Percentiles rank a stretch among this genome's conserved stretches.
phyloP scores from a whole-genome alignment of 441 rosid genomes.

The Gossypium schwendimanii region DNA sequence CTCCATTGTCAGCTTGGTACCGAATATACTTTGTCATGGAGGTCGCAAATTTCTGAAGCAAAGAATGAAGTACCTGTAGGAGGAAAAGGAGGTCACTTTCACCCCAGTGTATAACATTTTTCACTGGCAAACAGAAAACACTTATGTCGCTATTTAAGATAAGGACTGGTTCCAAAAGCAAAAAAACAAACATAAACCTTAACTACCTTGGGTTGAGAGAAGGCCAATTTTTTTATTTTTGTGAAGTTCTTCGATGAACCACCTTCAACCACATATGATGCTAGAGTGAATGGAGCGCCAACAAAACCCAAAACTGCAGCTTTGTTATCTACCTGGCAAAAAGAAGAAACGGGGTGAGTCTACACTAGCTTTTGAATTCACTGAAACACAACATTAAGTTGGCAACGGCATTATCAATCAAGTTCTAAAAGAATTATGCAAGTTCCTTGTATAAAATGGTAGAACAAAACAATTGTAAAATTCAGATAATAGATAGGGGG shows the following conservation, averaged over 20 bases:
- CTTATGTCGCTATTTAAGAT: not conserved
- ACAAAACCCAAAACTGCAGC: conserved; percentile 91
- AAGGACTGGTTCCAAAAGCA: not conserved
- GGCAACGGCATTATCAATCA: not conserved
- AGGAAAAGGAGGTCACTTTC: conserved; percentile 9
- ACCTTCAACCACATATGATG: conserved; percentile 88
- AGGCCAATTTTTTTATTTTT: conserved; percentile 75
- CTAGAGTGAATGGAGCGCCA: conserved; percentile 95
- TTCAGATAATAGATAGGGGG: not conserved
- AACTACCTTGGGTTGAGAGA: conserved; percentile 80
- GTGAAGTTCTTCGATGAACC: conserved; percentile 91
- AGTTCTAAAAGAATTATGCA: not conserved
- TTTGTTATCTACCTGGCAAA: conserved; percentile 58
- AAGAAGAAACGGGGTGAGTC: not conserved
- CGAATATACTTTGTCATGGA: conserved; percentile 81
- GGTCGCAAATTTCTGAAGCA: conserved; percentile 74
- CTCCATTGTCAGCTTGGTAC: conserved; percentile 80
- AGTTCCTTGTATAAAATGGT: not conserved
- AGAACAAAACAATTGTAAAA: not conserved
- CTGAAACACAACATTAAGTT: not conserved
- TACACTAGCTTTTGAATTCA: not conserved
- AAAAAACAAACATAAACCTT: not conserved
- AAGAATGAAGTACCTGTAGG: conserved; percentile 65
- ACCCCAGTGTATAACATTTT: not conserved
- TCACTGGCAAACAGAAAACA: not conserved